Base-by-base conservation (phyloP, 768 basidiomycete genomes). In the Russula virescens region DNA sequence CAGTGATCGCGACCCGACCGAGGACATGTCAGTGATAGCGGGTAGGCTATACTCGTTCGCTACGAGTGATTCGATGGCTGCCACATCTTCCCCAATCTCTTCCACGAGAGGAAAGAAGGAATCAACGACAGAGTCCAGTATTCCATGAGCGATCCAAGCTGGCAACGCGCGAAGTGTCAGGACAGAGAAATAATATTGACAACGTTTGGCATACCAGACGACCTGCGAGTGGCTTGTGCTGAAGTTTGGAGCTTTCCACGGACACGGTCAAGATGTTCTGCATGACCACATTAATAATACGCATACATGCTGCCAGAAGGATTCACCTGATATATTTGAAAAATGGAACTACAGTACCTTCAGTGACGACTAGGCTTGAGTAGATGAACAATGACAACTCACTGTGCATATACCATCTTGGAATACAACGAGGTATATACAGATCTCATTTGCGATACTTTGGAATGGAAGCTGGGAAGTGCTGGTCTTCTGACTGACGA, bases 121-220 rank as follows among this genome's bases (percentile, higher is more conserved):
- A 71, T 98, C 94, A 23, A 98, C 94, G 56, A 98, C 86, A 1
- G 93, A 95, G 70, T 97, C 95, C 66, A 98, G 77, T 58, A 97
- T 80, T 23, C 87, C 89, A 73, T 98, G 94, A 0, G 92, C 93
- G 66, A 98, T 91, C 92, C 93, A 96, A 71, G 94, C 94, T 93
- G 68, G 7, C 21, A 3, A 23, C 65, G 14, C 43, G 35, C 40
- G 6, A 34, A 2, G n/a, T 21, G 38, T 58, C 34, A 46, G 51
- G 48, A 46, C 14, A 6, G 5, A 42, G 51, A 2, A 19, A 35
- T 13, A 1, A 19, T 19, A 6, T 34, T 10, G 40, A n/a, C 7
- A n/a, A 38, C 21, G 25, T 49, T 38, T 23, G 23, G 69, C 81
- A 58, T 67, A 87, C 91, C 88, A 55, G 91, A 86, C 5, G 89